Evolutionary conservation across 2,329 filamentous ascomycete species (phyloP).

Genomic region (Intubia oerlemansii): DNA sequence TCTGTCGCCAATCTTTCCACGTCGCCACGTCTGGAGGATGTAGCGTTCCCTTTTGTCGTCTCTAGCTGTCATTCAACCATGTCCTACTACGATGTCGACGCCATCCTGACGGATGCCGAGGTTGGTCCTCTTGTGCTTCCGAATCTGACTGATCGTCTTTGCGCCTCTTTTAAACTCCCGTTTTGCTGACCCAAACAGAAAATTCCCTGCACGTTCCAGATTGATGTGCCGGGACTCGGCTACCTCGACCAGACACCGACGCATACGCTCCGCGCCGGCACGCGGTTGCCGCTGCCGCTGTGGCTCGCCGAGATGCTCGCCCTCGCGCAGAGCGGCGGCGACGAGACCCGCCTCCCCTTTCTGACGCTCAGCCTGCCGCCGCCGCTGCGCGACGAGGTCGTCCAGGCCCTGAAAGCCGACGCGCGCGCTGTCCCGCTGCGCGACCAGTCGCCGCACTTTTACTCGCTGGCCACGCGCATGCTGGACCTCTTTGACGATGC

Average conservation of each 20-base stretch:
- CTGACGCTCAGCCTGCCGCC: constrained; percentile 65
- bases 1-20: no score
- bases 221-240: constrained; percentile 70
- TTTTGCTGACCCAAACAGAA: constrained; percentile 27
- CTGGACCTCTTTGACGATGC: constrained; percentile 75
- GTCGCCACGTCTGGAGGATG: no score
- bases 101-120: constrained; percentile 70
- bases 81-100: constrained; percentile 72
- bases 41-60: no score
- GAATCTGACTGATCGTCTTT: no score
- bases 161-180: not conserved
- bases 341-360: constrained; percentile 26
- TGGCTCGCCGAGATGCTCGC: constrained; percentile 94
- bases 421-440: constrained; percentile 68
- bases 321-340: constrained; percentile 26
- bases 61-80: no score
- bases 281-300: constrained; percentile 62
- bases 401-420: constrained; percentile 82
- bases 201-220: constrained; percentile 86
- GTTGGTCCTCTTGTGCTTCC: constrained; percentile 19
- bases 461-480: constrained; percentile 65
- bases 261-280: constrained; percentile 54
- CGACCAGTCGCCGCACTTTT: constrained; percentile 70
- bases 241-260: constrained; percentile 68
- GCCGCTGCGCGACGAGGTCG: constrained; percentile 55